Base-by-base conservation (phyloP, 331 rosid genomes). In the Prunus yedoensis region DNA sequence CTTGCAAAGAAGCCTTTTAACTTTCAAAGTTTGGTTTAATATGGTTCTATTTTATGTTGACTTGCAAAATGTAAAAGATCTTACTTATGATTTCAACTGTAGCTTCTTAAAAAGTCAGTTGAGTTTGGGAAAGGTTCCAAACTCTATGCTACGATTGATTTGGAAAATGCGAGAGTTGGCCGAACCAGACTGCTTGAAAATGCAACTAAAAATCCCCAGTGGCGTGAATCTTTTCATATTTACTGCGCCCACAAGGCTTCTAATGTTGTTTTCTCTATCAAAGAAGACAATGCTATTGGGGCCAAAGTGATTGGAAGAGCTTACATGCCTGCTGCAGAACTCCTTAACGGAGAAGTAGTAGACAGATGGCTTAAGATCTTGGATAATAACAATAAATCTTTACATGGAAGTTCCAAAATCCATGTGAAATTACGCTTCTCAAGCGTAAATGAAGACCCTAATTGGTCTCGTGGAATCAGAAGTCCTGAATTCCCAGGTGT, bases 161-260 rank as follows among this genome's bases (percentile, higher is more conserved):
- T 86, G 63, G 89, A 58, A 65, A 86, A 80, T 51, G 58, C 80
- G 23, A 78, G 51, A 77, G 89, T 80, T 45, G 85, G 87, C 46
- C 66, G 83, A 41, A 86, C 85, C 4, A 80, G 83, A 68, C 56
- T 67, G 10, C 45, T 74, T 2, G 78, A 71, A 54, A 59, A 75
- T 18, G 66, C 46, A 60, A 25, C 46, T 52, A 56, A 41, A 35
- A 78, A 68, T 71, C 85, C 81, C 49, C 79, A 68, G 45, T 86
- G 89, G 87, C 1, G 35, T 32, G 89, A 86, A 69, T 62, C 85
- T 10, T 80, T 86, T 64, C 81, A 63, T 23, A 78, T 86, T 16
- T 86, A 83, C 79, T 80, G 83, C 20, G 85, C 89, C 11, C 87
- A 86, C 20, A 66, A 15, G 66, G 77, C 82, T 28, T 66, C 85